A percentile compares a stretch with the other conserved stretches of the same genome.
Conservation (phyloP, 495 filamentous ascomycete species). For the Penicillium goetzii region DNA sequence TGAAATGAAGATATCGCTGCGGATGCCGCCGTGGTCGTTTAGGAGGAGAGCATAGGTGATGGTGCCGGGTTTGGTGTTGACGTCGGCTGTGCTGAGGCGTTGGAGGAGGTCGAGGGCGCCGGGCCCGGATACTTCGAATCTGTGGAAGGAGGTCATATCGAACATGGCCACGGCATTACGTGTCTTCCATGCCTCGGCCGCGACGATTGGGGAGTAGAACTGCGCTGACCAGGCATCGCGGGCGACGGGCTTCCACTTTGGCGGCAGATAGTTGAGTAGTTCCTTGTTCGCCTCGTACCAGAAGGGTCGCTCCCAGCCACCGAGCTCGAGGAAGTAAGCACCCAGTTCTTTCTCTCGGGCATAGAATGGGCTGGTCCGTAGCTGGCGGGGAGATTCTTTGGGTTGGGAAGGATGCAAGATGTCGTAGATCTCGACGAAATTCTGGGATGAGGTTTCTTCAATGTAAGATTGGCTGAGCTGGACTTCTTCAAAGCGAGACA, state of each 20-base stretch:
- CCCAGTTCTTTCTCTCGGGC: constrained; percentile 49
- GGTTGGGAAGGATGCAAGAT: constrained; percentile 55
- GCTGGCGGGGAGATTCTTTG: constrained; percentile 48
- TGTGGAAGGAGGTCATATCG: constrained; percentile 56
- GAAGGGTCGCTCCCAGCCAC: constrained; percentile 56
- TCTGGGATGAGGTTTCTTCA: constrained; percentile 52
- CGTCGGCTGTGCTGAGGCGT: constrained; percentile 47
- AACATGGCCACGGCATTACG: constrained; percentile 57
- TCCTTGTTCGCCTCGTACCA: constrained; percentile 54
- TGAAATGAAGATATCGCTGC: constrained; percentile 46
- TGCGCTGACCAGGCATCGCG: constrained; percentile 52
- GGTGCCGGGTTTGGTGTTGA: constrained; percentile 38
- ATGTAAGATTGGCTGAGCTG: constrained; percentile 50
- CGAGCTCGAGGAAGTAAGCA: constrained; percentile 52
- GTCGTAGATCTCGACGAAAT: constrained; percentile 58
- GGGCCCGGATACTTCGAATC: constrained; percentile 52
- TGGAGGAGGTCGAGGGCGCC: constrained; percentile 50
- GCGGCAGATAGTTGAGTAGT: constrained; percentile 45
- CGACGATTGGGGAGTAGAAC: constrained; percentile 52
- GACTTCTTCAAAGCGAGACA: constrained; percentile 54
- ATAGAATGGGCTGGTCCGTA: constrained; percentile 52
- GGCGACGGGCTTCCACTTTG: constrained; percentile 46
- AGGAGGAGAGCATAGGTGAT: constrained; percentile 52
- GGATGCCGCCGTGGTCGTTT: constrained; percentile 44
- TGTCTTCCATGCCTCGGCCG: constrained; percentile 57